Evolutionary conservation across 164 flowering plant genomes (phyloP).

Genomic region (Kingdonia uniflora): DNA sequence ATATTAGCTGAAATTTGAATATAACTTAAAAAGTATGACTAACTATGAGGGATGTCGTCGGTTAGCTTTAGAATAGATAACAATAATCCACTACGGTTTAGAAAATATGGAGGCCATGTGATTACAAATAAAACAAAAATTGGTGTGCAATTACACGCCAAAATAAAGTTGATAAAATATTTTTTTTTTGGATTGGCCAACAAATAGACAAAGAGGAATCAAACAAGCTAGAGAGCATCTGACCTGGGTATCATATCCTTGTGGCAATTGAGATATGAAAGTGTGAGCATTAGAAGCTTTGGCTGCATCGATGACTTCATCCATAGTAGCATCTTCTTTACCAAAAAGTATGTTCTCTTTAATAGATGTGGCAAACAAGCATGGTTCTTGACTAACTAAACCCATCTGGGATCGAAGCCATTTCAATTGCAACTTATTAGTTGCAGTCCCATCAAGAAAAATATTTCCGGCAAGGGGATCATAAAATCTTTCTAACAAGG

Average conservation of each 20-base stretch:
- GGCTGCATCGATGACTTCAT: slow-evolving; percentile 57
- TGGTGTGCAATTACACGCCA: too few species aligned
- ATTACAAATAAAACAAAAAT: neutral
- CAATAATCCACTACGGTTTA: too few species aligned
- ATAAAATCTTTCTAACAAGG: slow-evolving; percentile 68
- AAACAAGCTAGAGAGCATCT: too few species aligned
- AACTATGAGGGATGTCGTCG: too few species aligned
- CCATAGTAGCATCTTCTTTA: slow-evolving; percentile 57
- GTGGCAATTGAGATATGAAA: slow-evolving; percentile 60
- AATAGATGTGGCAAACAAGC: slow-evolving; percentile 65
- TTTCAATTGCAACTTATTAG: slow-evolving; percentile 56
- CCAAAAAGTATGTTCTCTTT: slow-evolving; percentile 84
- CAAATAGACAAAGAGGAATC: too few species aligned
- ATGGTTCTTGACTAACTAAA: slow-evolving; percentile 87
- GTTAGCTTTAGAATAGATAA: too few species aligned
- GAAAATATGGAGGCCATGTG: too few species aligned
- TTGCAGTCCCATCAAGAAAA: slow-evolving; percentile 51
- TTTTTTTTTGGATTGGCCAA: too few species aligned
- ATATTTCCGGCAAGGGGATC: slow-evolving; percentile 72
- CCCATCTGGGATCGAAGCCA: slow-evolving; percentile 93
- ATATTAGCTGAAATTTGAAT: too few species aligned
- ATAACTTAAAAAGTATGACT: too few species aligned
- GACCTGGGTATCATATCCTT: slow-evolving; percentile 78
- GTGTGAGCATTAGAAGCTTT: slow-evolving; percentile 79
- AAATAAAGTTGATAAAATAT: too few species aligned